These are phyloP conservation scores for Talaromyces islandicus DNA, from an alignment of 2,329 filamentous ascomycete species.

Conservation along the genomic window DNA sequence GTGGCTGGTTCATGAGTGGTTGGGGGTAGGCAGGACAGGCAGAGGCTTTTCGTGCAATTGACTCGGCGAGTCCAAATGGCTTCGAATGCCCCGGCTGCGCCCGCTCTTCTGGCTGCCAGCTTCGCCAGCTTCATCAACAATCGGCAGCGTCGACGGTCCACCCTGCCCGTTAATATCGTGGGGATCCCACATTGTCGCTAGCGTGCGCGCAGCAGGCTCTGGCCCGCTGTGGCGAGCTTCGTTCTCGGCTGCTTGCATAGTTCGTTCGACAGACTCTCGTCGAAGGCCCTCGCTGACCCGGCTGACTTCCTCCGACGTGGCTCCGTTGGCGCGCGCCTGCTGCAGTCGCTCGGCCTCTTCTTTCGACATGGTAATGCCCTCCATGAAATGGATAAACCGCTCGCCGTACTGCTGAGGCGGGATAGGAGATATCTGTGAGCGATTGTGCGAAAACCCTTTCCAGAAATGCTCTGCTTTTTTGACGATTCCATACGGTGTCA, in stretches of 20 bases:
- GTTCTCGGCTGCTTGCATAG: conserved; percentile 57
- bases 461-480: conserved; percentile 96
- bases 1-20: too few species aligned
- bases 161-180: conserved; percentile 51
- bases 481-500: conserved; percentile 93
- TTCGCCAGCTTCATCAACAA: conserved; percentile 88
- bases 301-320: conserved; percentile 23
- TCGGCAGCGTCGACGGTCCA: conserved; percentile 59
- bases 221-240: conserved; percentile 56
- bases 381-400: conserved; percentile 88
- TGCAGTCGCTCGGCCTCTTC: conserved; percentile 65
- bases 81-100: neutral
- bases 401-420: conserved; percentile 88
- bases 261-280: conserved; percentile 44
- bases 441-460: conserved; percentile 83
- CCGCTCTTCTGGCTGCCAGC: conserved; percentile 54
- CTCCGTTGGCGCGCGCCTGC: conserved; percentile 22
- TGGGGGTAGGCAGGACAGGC: neutral
- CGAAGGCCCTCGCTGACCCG: conserved; percentile 19
- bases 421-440: conserved; percentile 84
- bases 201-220: conserved; percentile 56
- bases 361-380: conserved; percentile 79
- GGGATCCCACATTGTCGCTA: conserved; percentile 54
- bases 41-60: neutral
- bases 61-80: neutral